These are phyloP conservation scores for Zanthoxylum bungeanum DNA, from an alignment of 345 rosid genomes.

Conservation along the genomic window DNA sequence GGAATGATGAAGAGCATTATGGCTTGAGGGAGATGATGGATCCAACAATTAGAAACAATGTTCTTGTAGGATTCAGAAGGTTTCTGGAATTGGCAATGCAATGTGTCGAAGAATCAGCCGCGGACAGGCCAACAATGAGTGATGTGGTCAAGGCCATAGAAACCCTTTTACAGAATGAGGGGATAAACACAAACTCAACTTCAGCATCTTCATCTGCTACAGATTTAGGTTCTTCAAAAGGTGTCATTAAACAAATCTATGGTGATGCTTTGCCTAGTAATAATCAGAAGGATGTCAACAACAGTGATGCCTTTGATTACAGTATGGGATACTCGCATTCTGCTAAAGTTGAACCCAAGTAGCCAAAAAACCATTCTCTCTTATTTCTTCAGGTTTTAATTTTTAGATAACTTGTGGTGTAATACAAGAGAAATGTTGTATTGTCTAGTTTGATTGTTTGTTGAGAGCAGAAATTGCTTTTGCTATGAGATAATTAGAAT, in stretches of 20 bases:
- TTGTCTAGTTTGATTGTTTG: not conserved
- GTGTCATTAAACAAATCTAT: slow-evolving; percentile 44
- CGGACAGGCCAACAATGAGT: slow-evolving; percentile 85
- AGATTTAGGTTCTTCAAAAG: slow-evolving; percentile 56
- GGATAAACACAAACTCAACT: slow-evolving; percentile 65
- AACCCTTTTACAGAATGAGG: slow-evolving; percentile 65
- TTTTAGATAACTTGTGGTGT: not conserved
- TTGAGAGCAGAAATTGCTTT: not conserved
- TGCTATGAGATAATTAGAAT: not conserved
- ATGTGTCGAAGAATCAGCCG: slow-evolving; percentile 83
- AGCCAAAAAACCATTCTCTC: slow-evolving; percentile 1
- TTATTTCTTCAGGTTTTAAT: not conserved
- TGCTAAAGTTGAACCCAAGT: slow-evolving; percentile 67
- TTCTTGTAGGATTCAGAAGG: slow-evolving; percentile 50
- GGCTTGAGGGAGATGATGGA: slow-evolving; percentile 76
- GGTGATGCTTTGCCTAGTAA: slow-evolving; percentile 30
- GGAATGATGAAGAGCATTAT: slow-evolving; percentile 49
- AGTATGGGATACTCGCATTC: slow-evolving; percentile 66
- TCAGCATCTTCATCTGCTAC: slow-evolving; percentile 84
- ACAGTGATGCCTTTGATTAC: slow-evolving; percentile 51
- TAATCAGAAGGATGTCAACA: slow-evolving; percentile 31
- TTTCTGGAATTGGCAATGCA: slow-evolving; percentile 74
- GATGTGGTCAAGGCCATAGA: slow-evolving; percentile 79
- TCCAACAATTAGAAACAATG: slow-evolving; percentile 45
- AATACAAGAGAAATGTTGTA: not conserved